These are phyloP conservation scores for Cystobasidium tubakii DNA, from an alignment of 768 basidiomycete genomes.

Conservation along the genomic window DNA sequence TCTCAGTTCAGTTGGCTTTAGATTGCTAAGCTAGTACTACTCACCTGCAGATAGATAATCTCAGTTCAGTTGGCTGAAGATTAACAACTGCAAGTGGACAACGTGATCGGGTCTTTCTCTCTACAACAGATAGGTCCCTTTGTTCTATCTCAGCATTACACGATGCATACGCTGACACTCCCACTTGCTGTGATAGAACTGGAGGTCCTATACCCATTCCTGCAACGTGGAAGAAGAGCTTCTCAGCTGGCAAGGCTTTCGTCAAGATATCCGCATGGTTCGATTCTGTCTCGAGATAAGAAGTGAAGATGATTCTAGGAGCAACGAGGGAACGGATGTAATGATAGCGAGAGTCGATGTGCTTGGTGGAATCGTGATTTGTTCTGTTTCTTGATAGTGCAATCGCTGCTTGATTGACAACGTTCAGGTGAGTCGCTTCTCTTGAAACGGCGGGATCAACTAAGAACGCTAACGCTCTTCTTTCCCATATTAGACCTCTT, in stretches of 20 bases:
- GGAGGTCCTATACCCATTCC: not conserved
- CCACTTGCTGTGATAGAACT: not conserved
- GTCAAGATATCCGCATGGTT: conserved; percentile 47
- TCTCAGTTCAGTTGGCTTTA: too few relatives aligned
- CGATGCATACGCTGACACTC: too few relatives aligned
- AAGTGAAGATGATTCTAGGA: conserved; percentile 38
- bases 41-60: too few relatives aligned
- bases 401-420: conserved; percentile 48
- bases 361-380: conserved; percentile 50
- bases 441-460: not conserved
- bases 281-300: conserved; percentile 39
- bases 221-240: too few relatives aligned
- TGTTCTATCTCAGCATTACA: too few relatives aligned
- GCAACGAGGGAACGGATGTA: conserved; percentile 48
- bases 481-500: not conserved
- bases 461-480: not conserved
- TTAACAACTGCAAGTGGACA: too few relatives aligned
- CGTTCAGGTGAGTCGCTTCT: not conserved
- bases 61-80: too few relatives aligned
- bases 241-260: conserved; percentile 39
- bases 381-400: conserved; percentile 46
- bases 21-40: too few relatives aligned
- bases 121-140: too few relatives aligned
- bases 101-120: too few relatives aligned
- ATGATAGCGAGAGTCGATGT: conserved; percentile 51